Evolutionary conservation across 495 filamentous ascomycete species (phyloP).

Genomic region (Extremus antarcticus): DNA sequence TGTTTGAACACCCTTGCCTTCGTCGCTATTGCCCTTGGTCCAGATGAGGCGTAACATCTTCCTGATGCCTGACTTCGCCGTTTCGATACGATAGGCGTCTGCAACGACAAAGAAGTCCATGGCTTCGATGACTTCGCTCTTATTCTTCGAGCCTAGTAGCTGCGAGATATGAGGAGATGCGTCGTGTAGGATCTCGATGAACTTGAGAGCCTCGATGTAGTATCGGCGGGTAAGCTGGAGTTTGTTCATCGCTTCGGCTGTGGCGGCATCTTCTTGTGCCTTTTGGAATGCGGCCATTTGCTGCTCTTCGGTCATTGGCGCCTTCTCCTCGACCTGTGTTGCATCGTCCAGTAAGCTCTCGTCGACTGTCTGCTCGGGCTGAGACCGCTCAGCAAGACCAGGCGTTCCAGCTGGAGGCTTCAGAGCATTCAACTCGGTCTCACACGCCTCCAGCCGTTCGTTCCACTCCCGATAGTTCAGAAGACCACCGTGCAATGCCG

Average conservation of each 20-base stretch:
- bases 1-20: slow-evolving; percentile 94
- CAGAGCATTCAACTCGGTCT: slow-evolving; percentile 68
- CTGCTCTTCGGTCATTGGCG: slow-evolving; percentile 48
- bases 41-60: slow-evolving; percentile 94
- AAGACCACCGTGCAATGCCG: slow-evolving; percentile 79
- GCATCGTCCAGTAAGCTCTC: slow-evolving; percentile 76
- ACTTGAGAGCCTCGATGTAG: slow-evolving; percentile 81
- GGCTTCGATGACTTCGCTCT: slow-evolving; percentile 94
- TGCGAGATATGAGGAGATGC: slow-evolving; percentile 70
- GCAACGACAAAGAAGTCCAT: slow-evolving; percentile 97
- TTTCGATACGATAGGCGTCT: slow-evolving; percentile 90
- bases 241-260: slow-evolving; percentile 70
- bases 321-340: slow-evolving; percentile 56
- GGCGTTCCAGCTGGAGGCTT: slow-evolving; percentile 69
- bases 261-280: slow-evolving; percentile 59
- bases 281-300: slow-evolving; percentile 50
- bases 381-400: slow-evolving; percentile 55
- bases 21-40: slow-evolving; percentile 98
- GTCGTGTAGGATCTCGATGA: slow-evolving; percentile 85
- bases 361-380: slow-evolving; percentile 53
- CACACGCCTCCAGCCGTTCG: slow-evolving; percentile 62
- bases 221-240: slow-evolving; percentile 81
- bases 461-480: slow-evolving; percentile 78
- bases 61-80: slow-evolving; percentile 76
- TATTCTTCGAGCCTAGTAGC: slow-evolving; percentile 84